Evolutionary conservation across 192 early-diverging fungal species (phyloP).

Genomic region (Dissophora ornata): DNA sequence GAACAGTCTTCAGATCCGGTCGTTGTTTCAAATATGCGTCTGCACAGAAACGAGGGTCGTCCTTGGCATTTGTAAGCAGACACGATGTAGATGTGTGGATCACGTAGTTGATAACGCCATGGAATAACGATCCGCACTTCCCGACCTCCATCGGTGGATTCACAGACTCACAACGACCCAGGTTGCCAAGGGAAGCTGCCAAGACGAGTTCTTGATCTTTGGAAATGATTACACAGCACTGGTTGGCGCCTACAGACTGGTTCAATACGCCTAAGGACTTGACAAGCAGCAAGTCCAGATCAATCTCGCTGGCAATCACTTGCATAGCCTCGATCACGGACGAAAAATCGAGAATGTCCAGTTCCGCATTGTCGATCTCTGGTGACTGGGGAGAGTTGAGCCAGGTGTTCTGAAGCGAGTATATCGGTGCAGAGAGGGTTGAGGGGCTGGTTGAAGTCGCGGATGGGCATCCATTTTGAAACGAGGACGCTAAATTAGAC

Average conservation of each 20-base stretch:
- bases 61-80: constrained; percentile 41
- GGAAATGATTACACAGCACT: constrained; percentile 43
- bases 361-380: constrained; percentile 31
- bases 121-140: constrained; percentile 32
- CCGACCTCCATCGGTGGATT: constrained; percentile 34
- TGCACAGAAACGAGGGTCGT: constrained; percentile 48
- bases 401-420: constrained; percentile 38
- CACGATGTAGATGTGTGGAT: constrained; percentile 31
- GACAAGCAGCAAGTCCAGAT: constrained; percentile 34
- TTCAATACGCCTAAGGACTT: constrained; percentile 44
- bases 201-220: constrained; percentile 44
- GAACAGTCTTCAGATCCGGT: constrained; percentile 55
- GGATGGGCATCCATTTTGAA: constrained; percentile 14
- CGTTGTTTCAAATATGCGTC: constrained; percentile 45
- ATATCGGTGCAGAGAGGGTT: constrained; percentile 20
- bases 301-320: constrained; percentile 50
- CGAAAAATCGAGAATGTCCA: constrained; percentile 50
- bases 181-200: constrained; percentile 28
- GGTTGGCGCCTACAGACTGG: constrained; percentile 34
- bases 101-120: constrained; percentile 50
- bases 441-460: constrained; percentile 10
- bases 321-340: constrained; percentile 54
- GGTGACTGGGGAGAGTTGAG: constrained; percentile 33
- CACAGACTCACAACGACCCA: constrained; percentile 41
- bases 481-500: constrained; percentile 10